Base-by-base conservation (phyloP, 768 basidiomycete species). In the Boletellus ananas region DNA sequence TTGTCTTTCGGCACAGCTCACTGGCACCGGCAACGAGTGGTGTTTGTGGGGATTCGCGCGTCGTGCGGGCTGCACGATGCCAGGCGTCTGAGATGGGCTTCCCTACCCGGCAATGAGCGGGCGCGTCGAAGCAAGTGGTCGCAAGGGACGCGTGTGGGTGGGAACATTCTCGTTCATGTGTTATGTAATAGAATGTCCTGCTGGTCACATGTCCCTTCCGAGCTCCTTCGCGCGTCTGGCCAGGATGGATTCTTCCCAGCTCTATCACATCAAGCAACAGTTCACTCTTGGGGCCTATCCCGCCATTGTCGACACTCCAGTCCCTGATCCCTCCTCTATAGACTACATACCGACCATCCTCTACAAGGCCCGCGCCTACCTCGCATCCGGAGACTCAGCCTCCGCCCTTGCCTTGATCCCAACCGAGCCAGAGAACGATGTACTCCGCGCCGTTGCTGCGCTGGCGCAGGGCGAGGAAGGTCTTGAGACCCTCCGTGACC, bases 401-500 rank as follows among this genome's bases (percentile, higher is more conserved):
- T 71, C 77, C 4, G 87, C 82, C 2, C 62, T 81, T 27, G 68
- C 78, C 29, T 63, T 91, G 29, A 61, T 90, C 20, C 79, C 83
- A 38, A 58, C 67, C 17, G 78, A 75, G 29, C 69, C 80, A 1
- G 85, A 86, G 49, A 83, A 84, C 58, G 72, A 88, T 37, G 75
- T 86, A 1, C 55, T 90, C 45, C 85, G 81, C 59, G 88, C 91
- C 27, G 79, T 86, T 9, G 69, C 79, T 3, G 79, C 87, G 5
- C 74, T 97, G 43, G 88, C 91, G n/a, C 78, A 76, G 17, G 23
- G 76, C 69, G 40, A 78, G 75, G 58, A 87, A 80, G 54, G 72
- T 10, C 73, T 96, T 10, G 94, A 95, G 63, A 81, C 88, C 62
- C 74, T 94, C 25, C 79, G 94, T 16, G 94, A 95, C 66, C 70